These are phyloP conservation scores for Solanum paucissectum DNA, from an alignment of 257 asterid species.

Conservation along the genomic window DNA sequence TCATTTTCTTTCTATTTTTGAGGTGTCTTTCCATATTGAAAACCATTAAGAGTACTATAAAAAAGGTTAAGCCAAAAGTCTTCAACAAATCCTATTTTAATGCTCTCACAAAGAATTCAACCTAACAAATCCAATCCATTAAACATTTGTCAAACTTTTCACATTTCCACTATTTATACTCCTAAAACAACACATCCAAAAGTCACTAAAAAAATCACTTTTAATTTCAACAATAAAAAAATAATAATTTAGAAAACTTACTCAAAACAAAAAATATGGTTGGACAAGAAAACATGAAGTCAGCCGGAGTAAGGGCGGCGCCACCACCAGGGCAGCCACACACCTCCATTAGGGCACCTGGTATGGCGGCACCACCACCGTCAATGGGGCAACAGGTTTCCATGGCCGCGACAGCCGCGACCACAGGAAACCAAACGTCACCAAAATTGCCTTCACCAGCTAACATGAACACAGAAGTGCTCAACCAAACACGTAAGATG, in stretches of 20 bases:
- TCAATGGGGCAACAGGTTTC: not conserved
- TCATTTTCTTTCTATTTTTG: not conserved
- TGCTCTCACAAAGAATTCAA: not conserved
- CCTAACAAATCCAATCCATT: not conserved
- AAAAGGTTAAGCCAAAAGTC: not conserved
- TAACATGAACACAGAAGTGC: slow-evolving; percentile 51
- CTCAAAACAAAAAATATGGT: slow-evolving; percentile 16
- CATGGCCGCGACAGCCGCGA: slow-evolving; percentile 15
- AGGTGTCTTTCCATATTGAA: not conserved
- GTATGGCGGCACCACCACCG: not conserved
- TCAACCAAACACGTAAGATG: slow-evolving; percentile 43
- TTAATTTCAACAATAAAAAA: not conserved
- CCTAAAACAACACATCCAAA: not conserved
- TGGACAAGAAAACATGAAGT: slow-evolving; percentile 40
- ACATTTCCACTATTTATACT: not conserved
- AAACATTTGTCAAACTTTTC: not conserved
- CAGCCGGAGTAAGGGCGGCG: slow-evolving; percentile 18
- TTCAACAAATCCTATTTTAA: slow-evolving; percentile 1
- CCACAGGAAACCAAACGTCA: slow-evolving; percentile 28
- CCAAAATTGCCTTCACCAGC: slow-evolving; percentile 36
- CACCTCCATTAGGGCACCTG: slow-evolving; percentile 1
- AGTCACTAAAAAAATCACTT: not conserved
- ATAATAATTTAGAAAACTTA: not conserved
- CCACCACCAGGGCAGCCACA: slow-evolving; percentile 49
- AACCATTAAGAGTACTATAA: not conserved